Percentiles rank a stretch among this genome's conserved stretches.
These are phyloP conservation scores for Penicillium sp. DNA, from an alignment of 2,329 filamentous ascomycete species.

Conservation along the genomic window DNA sequence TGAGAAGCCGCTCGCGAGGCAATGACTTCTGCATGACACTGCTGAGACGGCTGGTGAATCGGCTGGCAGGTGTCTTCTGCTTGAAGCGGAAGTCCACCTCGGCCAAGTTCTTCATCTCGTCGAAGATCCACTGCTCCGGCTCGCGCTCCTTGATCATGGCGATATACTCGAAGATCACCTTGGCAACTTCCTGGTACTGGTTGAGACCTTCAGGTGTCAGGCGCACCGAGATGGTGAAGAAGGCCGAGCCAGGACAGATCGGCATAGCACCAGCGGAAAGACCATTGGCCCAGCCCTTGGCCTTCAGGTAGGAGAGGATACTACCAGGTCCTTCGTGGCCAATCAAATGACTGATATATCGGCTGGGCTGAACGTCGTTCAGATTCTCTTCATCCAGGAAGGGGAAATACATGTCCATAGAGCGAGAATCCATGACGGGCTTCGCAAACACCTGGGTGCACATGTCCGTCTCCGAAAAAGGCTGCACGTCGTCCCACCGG, in stretches of 20 bases:
- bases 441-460: conserved; percentile 78
- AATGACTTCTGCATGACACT: conserved; percentile 88
- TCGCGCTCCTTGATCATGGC: conserved; percentile 75
- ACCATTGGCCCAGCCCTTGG: conserved; percentile 83
- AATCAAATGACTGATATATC: conserved; percentile 84
- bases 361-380: conserved; percentile 76
- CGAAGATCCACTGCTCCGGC: conserved; percentile 89
- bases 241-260: conserved; percentile 74
- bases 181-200: conserved; percentile 77
- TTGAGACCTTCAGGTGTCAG: conserved; percentile 82
- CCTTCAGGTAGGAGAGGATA: conserved; percentile 85
- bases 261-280: conserved; percentile 73
- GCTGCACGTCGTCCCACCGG: conserved; percentile 63
- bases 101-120: conserved; percentile 84
- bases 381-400: conserved; percentile 80
- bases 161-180: conserved; percentile 87
- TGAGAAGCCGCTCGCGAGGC: conserved; percentile 83
- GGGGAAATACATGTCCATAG: conserved; percentile 76
- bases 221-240: conserved; percentile 76
- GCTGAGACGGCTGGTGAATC: conserved; percentile 82
- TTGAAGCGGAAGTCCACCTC: conserved; percentile 95
- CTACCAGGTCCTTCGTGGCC: conserved; percentile 92
- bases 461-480: conserved; percentile 60
- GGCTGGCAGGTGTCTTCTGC: conserved; percentile 85
- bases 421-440: conserved; percentile 83